Conservation (phyloP, 2,329 filamentous ascomycete genomes). For the Fusarium sp. region DNA sequence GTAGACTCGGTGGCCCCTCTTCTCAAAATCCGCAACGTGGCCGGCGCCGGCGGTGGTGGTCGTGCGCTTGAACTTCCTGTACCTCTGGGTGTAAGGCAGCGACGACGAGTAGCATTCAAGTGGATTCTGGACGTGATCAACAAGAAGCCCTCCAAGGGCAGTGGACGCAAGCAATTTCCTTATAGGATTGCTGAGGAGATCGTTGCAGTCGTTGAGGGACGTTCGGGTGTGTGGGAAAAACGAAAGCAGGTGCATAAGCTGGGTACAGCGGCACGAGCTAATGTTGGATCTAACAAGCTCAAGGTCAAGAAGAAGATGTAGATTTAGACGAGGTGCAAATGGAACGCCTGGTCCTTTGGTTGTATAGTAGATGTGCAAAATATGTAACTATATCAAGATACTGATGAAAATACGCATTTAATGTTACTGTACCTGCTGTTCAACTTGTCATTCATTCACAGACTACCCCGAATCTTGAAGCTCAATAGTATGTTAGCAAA, state of each 20-base stretch:
- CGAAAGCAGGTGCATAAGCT: slow-evolving; percentile 82
- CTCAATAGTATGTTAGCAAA: not conserved
- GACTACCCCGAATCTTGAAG: not conserved
- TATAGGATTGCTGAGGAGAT: slow-evolving; percentile 87
- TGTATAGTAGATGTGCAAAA: slow-evolving; percentile 49
- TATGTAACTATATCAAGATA: slow-evolving; percentile 48
- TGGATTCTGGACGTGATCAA: slow-evolving; percentile 91
- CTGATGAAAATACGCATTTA: slow-evolving; percentile 39
- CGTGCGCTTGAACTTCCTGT: slow-evolving; percentile 83
- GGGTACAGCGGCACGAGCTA: slow-evolving; percentile 81
- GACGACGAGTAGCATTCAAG: slow-evolving; percentile 80
- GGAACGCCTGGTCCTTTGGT: slow-evolving; percentile 9
- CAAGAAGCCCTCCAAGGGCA: slow-evolving; percentile 79
- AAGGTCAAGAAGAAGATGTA: slow-evolving; percentile 53
- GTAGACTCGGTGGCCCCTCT: slow-evolving; percentile 94
- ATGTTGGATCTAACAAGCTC: slow-evolving; percentile 62
- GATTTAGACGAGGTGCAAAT: slow-evolving; percentile 17
- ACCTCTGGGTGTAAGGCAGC: slow-evolving; percentile 79
- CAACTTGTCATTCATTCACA: not conserved
- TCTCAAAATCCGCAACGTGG: slow-evolving; percentile 79
- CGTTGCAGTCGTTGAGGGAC: slow-evolving; percentile 87
- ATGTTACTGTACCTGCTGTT: not conserved
- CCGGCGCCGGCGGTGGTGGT: slow-evolving; percentile 88
- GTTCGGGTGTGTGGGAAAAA: slow-evolving; percentile 86
- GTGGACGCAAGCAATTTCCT: slow-evolving; percentile 78